Conservation (phyloP, 1,284 basidiomycete genomes). For the Clitocybe nebularis region DNA sequence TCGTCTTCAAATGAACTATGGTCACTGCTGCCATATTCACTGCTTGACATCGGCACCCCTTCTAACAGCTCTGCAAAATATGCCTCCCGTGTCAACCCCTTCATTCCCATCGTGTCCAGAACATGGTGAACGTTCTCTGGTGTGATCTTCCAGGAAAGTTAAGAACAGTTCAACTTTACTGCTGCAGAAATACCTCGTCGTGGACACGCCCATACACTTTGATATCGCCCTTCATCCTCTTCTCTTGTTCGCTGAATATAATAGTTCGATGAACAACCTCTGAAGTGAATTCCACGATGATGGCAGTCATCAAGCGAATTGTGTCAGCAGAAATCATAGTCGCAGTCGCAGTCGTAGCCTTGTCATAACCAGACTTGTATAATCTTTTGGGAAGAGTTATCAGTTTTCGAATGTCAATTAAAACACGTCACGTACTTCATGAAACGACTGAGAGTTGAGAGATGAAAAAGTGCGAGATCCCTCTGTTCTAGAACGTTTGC, state of each 20-base stretch:
- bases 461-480: constrained; percentile 48
- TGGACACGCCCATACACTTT: constrained; percentile 50
- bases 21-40: background rate
- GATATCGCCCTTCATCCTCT: constrained; percentile 47
- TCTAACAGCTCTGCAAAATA: constrained; percentile 32
- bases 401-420: background rate
- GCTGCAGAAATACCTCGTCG: constrained; percentile 24
- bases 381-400: constrained; percentile 19
- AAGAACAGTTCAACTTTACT: constrained; percentile 3
- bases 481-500: constrained; percentile 34
- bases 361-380: constrained; percentile 28
- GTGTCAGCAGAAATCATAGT: constrained; percentile 32
- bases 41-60: constrained; percentile 7
- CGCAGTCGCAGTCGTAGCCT: constrained; percentile 8
- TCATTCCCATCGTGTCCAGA: constrained; percentile 34
- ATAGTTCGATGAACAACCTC: constrained; percentile 48
- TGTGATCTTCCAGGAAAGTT: constrained; percentile 31
- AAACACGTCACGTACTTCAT: constrained; percentile 31
- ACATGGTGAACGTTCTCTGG: constrained; percentile 41
- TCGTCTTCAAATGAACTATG: constrained; percentile 1
- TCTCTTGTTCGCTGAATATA: constrained; percentile 52
- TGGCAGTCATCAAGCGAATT: constrained; percentile 35
- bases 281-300: constrained; percentile 47
- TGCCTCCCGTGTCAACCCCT: constrained; percentile 18
- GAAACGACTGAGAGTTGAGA: constrained; percentile 33